Evolutionary conservation across 495 filamentous ascomycete species (phyloP), one percentile per base, ranked within the genome.

Genomic region (Rostrohypoxylon terebratum): DNA sequence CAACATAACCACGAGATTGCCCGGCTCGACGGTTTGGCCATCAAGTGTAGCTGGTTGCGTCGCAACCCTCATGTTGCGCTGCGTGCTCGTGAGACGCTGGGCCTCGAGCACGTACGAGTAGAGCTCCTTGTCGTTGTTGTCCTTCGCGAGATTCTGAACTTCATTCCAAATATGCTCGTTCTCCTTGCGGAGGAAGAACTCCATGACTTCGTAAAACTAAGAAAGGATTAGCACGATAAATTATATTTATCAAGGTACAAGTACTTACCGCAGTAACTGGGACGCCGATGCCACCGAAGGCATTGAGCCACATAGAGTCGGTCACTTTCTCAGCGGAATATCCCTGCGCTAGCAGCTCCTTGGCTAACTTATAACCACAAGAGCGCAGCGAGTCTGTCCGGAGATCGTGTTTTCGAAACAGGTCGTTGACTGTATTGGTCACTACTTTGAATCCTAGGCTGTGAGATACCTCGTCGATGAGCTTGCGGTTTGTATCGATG

Each of bases 91-190:
- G 16, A 80, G 61, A 38, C 78, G 73, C 58, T 75, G 72, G 7
- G 77, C 78, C 50, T 80, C 78, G 34, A 44, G 62, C 11, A 80
- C 75, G 16, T 80, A 78, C 4, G 59, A 78, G 10, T 73, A 68
- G 16, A 76, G 51, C 5, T 21, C 48, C 31, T 77, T 74, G 50
- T 84, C 79, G 11, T 82, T 67, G 14, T 66, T 65, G 34, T 72
- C 75, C 45, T 63, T 53, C 0, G 85, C 86, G 1, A 88, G 77
- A 9, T 63, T 71, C 65, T 86, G 81, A 36, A 89, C 83, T 38
- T 84, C 77, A 7, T 79, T 72, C 77, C 87, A 85, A 75, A 89
- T 82, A 34, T 75, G 66, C 6, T 80, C 77, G 36, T 85, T 84
- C 16, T 80, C 79, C 31, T 77, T 76, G 5, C 79, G 76, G 10